A percentile compares a stretch with the other conserved stretches of the same genome.
These are phyloP conservation scores for Colletotrichum neosansevieriae DNA, from an alignment of 2,329 filamentous ascomycete species.

Conservation along the genomic window DNA sequence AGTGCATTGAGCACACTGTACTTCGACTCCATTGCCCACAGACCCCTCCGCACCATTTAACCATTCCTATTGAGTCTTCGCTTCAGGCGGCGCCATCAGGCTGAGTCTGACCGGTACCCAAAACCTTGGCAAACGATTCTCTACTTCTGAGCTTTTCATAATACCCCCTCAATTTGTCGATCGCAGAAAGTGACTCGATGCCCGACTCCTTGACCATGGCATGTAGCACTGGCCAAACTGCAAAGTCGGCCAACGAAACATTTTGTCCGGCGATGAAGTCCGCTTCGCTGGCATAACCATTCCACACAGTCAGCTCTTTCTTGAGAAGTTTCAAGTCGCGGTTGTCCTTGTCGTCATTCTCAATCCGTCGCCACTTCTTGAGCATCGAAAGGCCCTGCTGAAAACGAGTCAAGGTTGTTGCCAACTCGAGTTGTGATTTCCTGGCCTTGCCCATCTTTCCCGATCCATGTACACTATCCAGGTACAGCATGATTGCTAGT, in stretches of 20 bases:
- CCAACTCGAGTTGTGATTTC: conserved; percentile 48
- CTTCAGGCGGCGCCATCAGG: background rate
- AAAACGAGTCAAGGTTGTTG: conserved; percentile 55
- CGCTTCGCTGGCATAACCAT: conserved; percentile 51
- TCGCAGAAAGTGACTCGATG: conserved; percentile 47
- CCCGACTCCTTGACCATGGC: conserved; percentile 54
- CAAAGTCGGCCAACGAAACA: conserved; percentile 65
- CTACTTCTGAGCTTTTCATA: conserved; percentile 49
- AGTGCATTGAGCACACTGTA: too few relatives aligned
- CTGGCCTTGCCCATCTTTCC: conserved; percentile 45
- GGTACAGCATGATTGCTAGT: conserved; percentile 68
- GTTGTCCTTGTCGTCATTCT: conserved; percentile 31
- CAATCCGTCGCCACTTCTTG: conserved; percentile 49
- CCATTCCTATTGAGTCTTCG: background rate
- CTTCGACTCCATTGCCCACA: too few relatives aligned
- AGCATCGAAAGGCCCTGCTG: conserved; percentile 55
- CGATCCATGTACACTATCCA: conserved; percentile 65
- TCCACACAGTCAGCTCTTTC: conserved; percentile 56
- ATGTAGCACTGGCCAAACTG: conserved; percentile 68
- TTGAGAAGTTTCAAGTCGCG: conserved; percentile 44
- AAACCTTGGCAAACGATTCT: conserved; percentile 42
- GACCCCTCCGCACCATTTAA: background rate
- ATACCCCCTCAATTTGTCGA: conserved; percentile 51
- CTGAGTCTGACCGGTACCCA: conserved; percentile 30
- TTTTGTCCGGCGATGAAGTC: conserved; percentile 59